phyloP scores from a whole-genome alignment of 2,329 filamentous ascomycete species.

The Alternaria panax region DNA sequence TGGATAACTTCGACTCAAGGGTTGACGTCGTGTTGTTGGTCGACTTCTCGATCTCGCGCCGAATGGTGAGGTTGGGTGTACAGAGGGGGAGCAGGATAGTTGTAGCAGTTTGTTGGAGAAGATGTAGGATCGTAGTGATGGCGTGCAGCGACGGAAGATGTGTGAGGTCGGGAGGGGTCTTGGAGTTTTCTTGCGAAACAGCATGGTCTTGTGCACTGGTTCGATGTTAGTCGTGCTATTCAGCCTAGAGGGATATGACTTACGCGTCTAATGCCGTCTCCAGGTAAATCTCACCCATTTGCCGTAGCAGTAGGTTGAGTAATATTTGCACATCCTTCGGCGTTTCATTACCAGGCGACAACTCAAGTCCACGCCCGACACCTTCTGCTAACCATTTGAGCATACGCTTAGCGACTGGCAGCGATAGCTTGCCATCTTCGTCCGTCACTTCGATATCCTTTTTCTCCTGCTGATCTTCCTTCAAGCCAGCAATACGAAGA shows the following conservation, averaged over 20 bases:
- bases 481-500: slow-evolving; percentile 83
- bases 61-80: slow-evolving; percentile 86
- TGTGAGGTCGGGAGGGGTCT: slow-evolving; percentile 84
- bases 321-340: slow-evolving; percentile 92
- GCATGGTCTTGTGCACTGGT: slow-evolving; percentile 68
- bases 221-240: slow-evolving; percentile 18
- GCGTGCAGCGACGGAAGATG: slow-evolving; percentile 82
- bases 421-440: slow-evolving; percentile 82
- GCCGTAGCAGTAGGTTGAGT: slow-evolving; percentile 80
- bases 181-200: slow-evolving; percentile 77
- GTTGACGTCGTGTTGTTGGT: slow-evolving; percentile 74
- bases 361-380: slow-evolving; percentile 86
- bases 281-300: slow-evolving; percentile 84
- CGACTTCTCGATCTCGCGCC: slow-evolving; percentile 86
- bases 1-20: slow-evolving; percentile 84
- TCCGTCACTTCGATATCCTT: slow-evolving; percentile 91
- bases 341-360: slow-evolving; percentile 86
- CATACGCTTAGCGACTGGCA: slow-evolving; percentile 95
- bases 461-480: slow-evolving; percentile 75
- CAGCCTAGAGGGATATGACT: slow-evolving; percentile 25
- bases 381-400: slow-evolving; percentile 96
- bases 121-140: slow-evolving; percentile 86
- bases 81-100: slow-evolving; percentile 91
- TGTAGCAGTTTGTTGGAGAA: slow-evolving; percentile 91
- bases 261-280: slow-evolving; percentile 69